A percentile compares a stretch with the other conserved stretches of the same genome.
Evolutionary conservation across 139 green algal species (phyloP).

Genomic region (Chlorella sp.): DNA sequence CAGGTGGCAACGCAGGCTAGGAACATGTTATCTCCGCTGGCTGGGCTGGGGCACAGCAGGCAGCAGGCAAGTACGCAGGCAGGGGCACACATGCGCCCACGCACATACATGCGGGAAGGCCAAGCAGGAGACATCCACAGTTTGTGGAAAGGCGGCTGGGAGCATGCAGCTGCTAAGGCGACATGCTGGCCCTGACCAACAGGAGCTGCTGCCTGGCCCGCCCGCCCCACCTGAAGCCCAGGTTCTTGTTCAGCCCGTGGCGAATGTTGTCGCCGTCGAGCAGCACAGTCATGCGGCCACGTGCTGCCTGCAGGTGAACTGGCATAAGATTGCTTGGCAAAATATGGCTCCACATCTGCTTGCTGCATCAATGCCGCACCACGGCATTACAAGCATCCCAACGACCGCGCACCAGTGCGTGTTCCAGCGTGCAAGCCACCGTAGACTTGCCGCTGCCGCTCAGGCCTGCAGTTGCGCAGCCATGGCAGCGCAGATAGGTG

Average conservation of each 20-base stretch:
- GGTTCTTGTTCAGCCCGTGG: conserved; percentile 93
- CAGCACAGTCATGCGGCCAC: conserved; percentile 77
- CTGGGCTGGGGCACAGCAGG: not conserved
- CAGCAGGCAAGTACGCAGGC: not conserved
- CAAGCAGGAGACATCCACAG: not conserved
- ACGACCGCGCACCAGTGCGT: conserved; percentile 67
- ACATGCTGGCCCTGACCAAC: no score
- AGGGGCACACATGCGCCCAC: no score
- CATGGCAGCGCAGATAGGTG: no score
- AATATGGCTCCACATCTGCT: no score
- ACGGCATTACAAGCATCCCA: no score
- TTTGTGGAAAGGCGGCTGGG: not conserved
- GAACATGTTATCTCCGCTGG: no score
- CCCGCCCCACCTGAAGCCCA: conserved; percentile 77
- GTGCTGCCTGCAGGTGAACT: conserved; percentile 28
- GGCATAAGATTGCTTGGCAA: no score
- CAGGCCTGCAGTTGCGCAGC: conserved; percentile 60
- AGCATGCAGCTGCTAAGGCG: not conserved
- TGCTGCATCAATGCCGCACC: no score
- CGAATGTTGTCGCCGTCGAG: conserved; percentile 97
- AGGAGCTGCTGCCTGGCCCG: not conserved
- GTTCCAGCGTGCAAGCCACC: conserved; percentile 79
- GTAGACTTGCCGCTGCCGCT: conserved; percentile 80
- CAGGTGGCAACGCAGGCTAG: not conserved
- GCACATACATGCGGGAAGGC: no score